A percentile compares a stretch with the other conserved stretches of the same genome.
Conservation (phyloP, 192 early-diverging fungal genomes). For the Spizellomyces sp. region DNA sequence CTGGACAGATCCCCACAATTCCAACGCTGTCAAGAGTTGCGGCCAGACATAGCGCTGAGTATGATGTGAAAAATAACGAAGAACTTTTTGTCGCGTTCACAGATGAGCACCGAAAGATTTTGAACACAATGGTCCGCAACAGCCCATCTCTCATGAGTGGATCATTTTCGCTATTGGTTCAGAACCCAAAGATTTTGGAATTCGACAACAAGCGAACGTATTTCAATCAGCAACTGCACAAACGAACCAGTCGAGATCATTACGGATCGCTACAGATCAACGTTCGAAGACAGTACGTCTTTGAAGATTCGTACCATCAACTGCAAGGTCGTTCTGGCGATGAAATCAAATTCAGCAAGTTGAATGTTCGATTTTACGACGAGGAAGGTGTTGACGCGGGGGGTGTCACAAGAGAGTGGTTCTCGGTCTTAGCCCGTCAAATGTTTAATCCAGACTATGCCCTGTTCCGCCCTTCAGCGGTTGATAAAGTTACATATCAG, state of each 20-base stretch:
- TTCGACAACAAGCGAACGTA: slow-evolving; percentile 99
- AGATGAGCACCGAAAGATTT: slow-evolving; percentile 91
- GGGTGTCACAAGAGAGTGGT: slow-evolving; percentile 98
- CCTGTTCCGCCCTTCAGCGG: slow-evolving; percentile 94
- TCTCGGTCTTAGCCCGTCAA: slow-evolving; percentile 91
- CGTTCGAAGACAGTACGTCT: slow-evolving; percentile 90
- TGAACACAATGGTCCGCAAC: slow-evolving; percentile 97
- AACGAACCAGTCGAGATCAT: slow-evolving; percentile 67
- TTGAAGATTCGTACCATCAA: slow-evolving; percentile 96
- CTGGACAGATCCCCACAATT: not conserved
- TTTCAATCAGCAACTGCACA: slow-evolving; percentile 94
- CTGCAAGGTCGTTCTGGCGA: slow-evolving; percentile 87
- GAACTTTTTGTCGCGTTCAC: slow-evolving; percentile 89
- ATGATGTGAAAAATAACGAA: slow-evolving; percentile 37
- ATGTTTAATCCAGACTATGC: slow-evolving; percentile 99
- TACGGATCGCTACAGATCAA: slow-evolving; percentile 81
- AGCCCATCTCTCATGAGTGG: slow-evolving; percentile 95
- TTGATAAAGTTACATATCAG: slow-evolving; percentile 96
- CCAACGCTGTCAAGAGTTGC: slow-evolving; percentile 27
- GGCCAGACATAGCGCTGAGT: slow-evolving; percentile 30
- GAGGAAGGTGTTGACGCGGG: slow-evolving; percentile 99
- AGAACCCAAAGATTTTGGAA: slow-evolving; percentile 95
- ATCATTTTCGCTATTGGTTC: slow-evolving; percentile 94
- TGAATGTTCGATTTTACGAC: slow-evolving; percentile 90
- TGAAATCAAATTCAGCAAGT: slow-evolving; percentile 91